phyloP scores from a whole-genome alignment of 352 stramenopile genomes.

The Paralagenidium karlingii region DNA sequence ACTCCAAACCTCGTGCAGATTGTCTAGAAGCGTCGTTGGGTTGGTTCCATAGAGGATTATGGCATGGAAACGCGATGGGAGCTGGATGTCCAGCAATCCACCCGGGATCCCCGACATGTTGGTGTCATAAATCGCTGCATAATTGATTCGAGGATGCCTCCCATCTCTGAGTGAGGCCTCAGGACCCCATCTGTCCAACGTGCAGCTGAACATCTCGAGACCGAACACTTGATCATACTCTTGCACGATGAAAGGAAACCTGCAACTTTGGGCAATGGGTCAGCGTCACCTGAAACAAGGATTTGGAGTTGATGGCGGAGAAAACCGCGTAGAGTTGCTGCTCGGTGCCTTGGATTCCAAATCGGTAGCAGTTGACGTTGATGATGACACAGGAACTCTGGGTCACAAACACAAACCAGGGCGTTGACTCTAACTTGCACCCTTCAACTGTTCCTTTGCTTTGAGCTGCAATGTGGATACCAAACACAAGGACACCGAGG shows the following conservation, averaged over 20 bases:
- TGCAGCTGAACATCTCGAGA: conserved; percentile 9
- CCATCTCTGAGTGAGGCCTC: conserved; percentile 1
- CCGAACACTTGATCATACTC: conserved; percentile 2
- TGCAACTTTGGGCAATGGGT: conserved; percentile 6
- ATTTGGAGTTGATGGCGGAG: background rate
- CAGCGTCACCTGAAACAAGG: conserved; percentile 4
- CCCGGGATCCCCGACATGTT: conserved; percentile 3
- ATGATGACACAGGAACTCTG: conserved; percentile 11
- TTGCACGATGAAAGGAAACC: conserved; percentile 2
- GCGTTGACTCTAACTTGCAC: no score
- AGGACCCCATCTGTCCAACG: conserved; percentile 2
- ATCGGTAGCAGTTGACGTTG: conserved; percentile 12
- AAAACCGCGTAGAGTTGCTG: conserved; percentile 4
- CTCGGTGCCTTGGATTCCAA: background rate
- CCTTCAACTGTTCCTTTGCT: no score
- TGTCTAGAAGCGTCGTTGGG: conserved; percentile 1
- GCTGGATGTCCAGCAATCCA: conserved; percentile 1
- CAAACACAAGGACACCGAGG: no score
- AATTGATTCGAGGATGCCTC: conserved; percentile 1
- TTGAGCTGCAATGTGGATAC: no score
- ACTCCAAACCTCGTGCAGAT: conserved; percentile 3
- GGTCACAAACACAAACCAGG: conserved; percentile 9
- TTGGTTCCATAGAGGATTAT: conserved; percentile 5
- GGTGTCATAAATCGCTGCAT: background rate
- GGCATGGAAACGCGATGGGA: conserved; percentile 1